Conservation (phyloP, 306 rosid species). For the Pyrus betulifolia region DNA sequence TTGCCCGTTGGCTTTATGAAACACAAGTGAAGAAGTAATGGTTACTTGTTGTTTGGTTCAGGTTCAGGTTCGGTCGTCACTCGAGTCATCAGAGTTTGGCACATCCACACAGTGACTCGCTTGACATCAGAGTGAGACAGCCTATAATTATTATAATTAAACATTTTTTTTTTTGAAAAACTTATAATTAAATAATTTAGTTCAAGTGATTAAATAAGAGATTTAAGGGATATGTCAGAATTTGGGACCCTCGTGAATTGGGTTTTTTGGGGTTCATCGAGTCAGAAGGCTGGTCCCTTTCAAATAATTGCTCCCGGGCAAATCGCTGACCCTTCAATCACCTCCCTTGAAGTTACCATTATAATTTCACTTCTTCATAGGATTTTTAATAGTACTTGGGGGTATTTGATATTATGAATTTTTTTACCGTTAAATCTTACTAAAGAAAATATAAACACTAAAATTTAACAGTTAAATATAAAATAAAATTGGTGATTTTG, state of each 20-base stretch:
- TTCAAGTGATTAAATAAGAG: not conserved
- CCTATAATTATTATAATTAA: too few relatives aligned
- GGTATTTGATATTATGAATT: too few relatives aligned
- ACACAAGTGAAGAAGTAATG: not conserved
- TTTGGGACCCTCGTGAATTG: conserved; percentile 51
- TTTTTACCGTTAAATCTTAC: too few relatives aligned
- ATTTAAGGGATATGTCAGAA: not conserved
- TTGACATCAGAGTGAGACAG: not conserved
- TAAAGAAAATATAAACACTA: too few relatives aligned
- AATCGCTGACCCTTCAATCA: conserved; percentile 16
- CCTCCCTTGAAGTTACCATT: not conserved
- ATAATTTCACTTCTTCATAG: not conserved
- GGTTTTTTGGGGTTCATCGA: not conserved
- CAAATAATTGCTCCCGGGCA: conserved; percentile 57
- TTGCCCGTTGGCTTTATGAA: too few relatives aligned
- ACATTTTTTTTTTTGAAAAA: too few relatives aligned
- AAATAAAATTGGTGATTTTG: too few relatives aligned
- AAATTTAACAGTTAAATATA: too few relatives aligned
- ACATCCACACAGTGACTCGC: not conserved
- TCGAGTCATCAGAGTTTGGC: not conserved
- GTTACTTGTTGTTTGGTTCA: not conserved
- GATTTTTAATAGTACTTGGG: too few relatives aligned
- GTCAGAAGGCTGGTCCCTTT: conserved; percentile 14
- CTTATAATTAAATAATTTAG: too few relatives aligned
- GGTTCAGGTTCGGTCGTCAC: not conserved